phyloP scores from a whole-genome alignment of 345 rosid genomes.

The Salix koriyanagi region DNA sequence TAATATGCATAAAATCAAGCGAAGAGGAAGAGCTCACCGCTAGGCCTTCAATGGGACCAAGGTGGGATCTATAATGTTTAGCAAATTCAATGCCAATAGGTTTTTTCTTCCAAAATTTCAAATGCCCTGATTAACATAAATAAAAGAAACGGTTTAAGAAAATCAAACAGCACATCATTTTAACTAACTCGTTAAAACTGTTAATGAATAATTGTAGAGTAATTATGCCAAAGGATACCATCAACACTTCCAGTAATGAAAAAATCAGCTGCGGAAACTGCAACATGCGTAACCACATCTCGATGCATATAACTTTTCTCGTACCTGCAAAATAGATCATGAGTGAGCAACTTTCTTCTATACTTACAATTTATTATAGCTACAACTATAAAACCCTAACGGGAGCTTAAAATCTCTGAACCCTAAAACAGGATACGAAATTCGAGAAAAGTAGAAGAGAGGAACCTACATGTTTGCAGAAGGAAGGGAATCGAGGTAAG shows the following conservation, averaged over 20 bases:
- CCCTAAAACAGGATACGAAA: not conserved
- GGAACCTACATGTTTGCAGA: constrained; percentile 66
- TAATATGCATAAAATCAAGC: not conserved
- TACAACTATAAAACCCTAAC: not conserved
- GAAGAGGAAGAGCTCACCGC: constrained; percentile 53
- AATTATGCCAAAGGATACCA: constrained; percentile 38
- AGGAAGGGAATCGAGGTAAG: constrained; percentile 82
- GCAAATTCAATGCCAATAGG: constrained; percentile 87
- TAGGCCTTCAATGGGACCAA: constrained; percentile 90
- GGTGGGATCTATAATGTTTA: constrained; percentile 91
- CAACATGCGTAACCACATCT: constrained; percentile 92
- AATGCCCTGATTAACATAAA: constrained; percentile 52
- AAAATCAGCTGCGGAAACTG: constrained; percentile 87
- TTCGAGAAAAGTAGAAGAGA: too few species aligned
- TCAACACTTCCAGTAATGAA: constrained; percentile 88
- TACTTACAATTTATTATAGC: not conserved
- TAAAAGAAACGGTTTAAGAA: too few species aligned
- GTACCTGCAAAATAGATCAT: constrained; percentile 46
- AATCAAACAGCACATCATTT: too few species aligned
- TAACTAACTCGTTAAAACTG: too few species aligned
- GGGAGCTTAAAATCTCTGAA: not conserved
- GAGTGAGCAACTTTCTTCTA: not conserved
- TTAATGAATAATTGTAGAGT: not conserved
- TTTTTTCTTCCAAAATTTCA: constrained; percentile 98
- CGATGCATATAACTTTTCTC: constrained; percentile 98